phyloP scores from a whole-genome alignment of 257 asterid species.

The Nicotiana undulata region DNA sequence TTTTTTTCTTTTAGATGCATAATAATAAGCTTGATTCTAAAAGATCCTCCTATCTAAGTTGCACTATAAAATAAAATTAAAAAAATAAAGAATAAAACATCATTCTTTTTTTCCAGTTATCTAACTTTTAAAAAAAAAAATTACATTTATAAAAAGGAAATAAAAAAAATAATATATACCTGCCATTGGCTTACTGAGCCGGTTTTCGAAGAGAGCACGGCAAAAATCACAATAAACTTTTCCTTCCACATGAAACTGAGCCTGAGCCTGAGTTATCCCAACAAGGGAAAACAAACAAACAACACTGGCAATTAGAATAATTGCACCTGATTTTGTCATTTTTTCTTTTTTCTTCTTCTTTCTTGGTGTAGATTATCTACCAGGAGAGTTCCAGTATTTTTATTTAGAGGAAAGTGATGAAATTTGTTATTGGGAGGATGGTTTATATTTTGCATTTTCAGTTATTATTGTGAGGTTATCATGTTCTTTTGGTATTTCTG shows the following conservation, averaged over 20 bases:
- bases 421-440: background rate
- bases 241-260: conserved; percentile 42
- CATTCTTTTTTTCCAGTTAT: background rate
- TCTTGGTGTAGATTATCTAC: background rate
- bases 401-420: background rate
- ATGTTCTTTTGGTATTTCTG: background rate
- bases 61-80: too few species aligned
- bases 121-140: background rate
- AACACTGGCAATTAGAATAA: conserved; percentile 23
- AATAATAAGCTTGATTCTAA: too few species aligned
- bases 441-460: background rate
- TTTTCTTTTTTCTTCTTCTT: background rate
- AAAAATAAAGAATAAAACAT: background rate
- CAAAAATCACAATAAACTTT: conserved; percentile 67
- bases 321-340: conserved; percentile 33
- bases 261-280: conserved; percentile 10
- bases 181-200: conserved; percentile 48
- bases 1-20: too few species aligned
- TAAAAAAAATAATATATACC: conserved; percentile 23
- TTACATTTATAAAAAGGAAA: background rate
- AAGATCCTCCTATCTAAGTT: too few species aligned
- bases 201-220: conserved; percentile 50
- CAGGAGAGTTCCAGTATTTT: background rate
- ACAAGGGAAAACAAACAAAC: conserved; percentile 26
- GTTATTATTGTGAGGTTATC: background rate